Conservation (phyloP, 352 stramenopile genomes). For the Albugo candida region DNA sequence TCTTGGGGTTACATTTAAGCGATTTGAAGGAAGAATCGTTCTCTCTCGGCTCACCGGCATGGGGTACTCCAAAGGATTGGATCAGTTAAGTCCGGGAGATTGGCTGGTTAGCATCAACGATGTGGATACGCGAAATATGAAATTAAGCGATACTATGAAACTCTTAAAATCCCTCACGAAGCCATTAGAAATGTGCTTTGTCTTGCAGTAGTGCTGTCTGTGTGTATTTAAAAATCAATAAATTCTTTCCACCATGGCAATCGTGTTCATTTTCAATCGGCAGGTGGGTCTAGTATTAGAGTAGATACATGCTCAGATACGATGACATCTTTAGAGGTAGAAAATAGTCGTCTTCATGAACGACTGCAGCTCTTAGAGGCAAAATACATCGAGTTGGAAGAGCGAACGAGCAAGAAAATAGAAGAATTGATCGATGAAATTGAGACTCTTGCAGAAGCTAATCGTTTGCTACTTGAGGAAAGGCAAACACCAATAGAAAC, state of each 20-base stretch:
- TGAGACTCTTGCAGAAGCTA: slow-evolving; percentile 50
- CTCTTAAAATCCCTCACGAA: slow-evolving; percentile 57
- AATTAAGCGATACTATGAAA: slow-evolving; percentile 61
- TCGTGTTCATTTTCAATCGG: too few species aligned
- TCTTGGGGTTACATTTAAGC: slow-evolving; percentile 63
- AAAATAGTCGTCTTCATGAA: slow-evolving; percentile 26
- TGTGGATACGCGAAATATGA: slow-evolving; percentile 30
- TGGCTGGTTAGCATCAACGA: slow-evolving; percentile 65
- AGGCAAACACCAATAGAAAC: slow-evolving; percentile 2
- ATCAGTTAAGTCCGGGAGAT: slow-evolving; percentile 44
- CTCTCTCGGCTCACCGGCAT: slow-evolving; percentile 53
- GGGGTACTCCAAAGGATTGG: slow-evolving; percentile 35
- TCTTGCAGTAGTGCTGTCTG: slow-evolving; percentile 22
- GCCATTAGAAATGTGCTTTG: slow-evolving; percentile 59
- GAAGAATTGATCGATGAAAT: slow-evolving; percentile 46
- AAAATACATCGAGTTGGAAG: slow-evolving; percentile 24
- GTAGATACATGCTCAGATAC: too few species aligned
- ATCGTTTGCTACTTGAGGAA: slow-evolving; percentile 41
- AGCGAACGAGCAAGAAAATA: slow-evolving; percentile 18
- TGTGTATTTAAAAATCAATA: too few species aligned
- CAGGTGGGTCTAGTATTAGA: too few species aligned
- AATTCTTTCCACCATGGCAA: too few species aligned
- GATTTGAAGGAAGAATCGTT: slow-evolving; percentile 54
- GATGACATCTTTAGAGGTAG: slow-evolving; percentile 5
- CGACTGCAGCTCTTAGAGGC: slow-evolving; percentile 25